These are phyloP conservation scores for Fusarium ambrosium DNA, from an alignment of 2,329 filamentous ascomycete species.

Conservation along the genomic window DNA sequence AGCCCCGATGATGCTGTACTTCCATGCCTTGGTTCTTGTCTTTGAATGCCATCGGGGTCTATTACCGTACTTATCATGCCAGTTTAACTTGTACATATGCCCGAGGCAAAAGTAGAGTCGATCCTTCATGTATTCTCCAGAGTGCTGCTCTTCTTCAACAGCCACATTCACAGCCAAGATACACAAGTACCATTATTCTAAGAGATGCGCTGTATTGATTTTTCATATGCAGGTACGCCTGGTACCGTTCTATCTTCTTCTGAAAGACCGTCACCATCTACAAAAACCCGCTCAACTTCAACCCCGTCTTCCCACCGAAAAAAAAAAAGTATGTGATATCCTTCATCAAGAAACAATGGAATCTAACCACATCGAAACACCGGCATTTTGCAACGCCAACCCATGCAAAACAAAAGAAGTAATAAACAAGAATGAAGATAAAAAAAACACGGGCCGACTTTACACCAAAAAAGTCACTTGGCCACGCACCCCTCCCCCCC, in stretches of 20 bases:
- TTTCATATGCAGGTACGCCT: conserved; percentile 2
- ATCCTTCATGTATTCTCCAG: too few relatives aligned
- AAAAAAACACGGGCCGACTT: conserved; percentile 1
- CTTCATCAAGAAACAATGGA: conserved; percentile 17
- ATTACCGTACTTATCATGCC: too few relatives aligned
- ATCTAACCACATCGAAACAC: conserved; percentile 28
- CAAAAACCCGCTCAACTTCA: conserved; percentile 4
- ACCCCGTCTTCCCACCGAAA: background rate
- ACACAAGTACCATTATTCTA: background rate
- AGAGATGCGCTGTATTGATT: background rate
- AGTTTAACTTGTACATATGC: too few relatives aligned
- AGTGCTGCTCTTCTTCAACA: background rate
- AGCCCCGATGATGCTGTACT: background rate
- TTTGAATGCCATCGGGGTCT: too few relatives aligned
- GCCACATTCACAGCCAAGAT: background rate
- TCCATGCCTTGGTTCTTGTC: background rate
- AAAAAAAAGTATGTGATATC: conserved; percentile 12
- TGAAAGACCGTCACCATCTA: background rate
- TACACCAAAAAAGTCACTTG: background rate
- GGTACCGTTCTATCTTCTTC: conserved; percentile 14
- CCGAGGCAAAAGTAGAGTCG: too few relatives aligned
- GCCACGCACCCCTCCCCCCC: background rate
- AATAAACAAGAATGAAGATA: conserved; percentile 6
- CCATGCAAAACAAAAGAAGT: conserved; percentile 37
- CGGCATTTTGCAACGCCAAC: conserved; percentile 39